phyloP scores from a whole-genome alignment of 2,329 filamentous ascomycete species.

The Nigrospora sphaerica region DNA sequence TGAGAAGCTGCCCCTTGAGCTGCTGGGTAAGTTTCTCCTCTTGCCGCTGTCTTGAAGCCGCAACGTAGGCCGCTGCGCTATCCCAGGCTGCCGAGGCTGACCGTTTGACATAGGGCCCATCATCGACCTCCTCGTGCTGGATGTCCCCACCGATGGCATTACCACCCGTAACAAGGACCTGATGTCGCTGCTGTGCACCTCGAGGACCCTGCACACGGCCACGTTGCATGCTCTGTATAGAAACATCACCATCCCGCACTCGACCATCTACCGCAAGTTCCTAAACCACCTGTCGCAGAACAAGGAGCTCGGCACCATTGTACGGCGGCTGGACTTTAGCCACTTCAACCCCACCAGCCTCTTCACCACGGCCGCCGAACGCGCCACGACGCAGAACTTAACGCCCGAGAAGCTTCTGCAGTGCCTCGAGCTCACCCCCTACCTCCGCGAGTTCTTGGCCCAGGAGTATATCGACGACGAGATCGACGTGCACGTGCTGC shows the following conservation, averaged over 20 bases:
- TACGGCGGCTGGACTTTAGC: slow-evolving; percentile 75
- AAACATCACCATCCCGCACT: slow-evolving; percentile 77
- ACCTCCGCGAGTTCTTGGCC: slow-evolving; percentile 69
- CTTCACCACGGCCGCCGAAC: slow-evolving; percentile 68
- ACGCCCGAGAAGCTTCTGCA: slow-evolving; percentile 65
- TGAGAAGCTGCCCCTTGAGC: slow-evolving; percentile 62
- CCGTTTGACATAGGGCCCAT: slow-evolving; percentile 49
- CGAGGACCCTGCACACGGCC: slow-evolving; percentile 63
- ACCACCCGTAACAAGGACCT: slow-evolving; percentile 72
- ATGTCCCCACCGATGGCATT: slow-evolving; percentile 68
- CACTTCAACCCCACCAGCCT: slow-evolving; percentile 77
- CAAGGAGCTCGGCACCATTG: slow-evolving; percentile 63
- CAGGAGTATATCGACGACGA: slow-evolving; percentile 80
- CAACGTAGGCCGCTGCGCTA: too few species aligned
- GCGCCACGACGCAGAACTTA: slow-evolving; percentile 67
- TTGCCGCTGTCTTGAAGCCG: slow-evolving; percentile 4
- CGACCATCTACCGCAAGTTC: slow-evolving; percentile 76
- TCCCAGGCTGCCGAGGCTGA: too few species aligned
- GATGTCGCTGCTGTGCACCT: slow-evolving; percentile 69
- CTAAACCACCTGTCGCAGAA: slow-evolving; percentile 61
- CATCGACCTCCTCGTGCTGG: slow-evolving; percentile 66
- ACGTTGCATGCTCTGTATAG: slow-evolving; percentile 71
- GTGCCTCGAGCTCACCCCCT: slow-evolving; percentile 65
- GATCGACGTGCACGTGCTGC: slow-evolving; percentile 58
- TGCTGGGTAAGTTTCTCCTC: slow-evolving; percentile 52